Percentiles rank a stretch among this genome's conserved stretches.
phyloP scores from a whole-genome alignment of 1,139 yeast genomes.

The Fermentozyma sake region DNA sequence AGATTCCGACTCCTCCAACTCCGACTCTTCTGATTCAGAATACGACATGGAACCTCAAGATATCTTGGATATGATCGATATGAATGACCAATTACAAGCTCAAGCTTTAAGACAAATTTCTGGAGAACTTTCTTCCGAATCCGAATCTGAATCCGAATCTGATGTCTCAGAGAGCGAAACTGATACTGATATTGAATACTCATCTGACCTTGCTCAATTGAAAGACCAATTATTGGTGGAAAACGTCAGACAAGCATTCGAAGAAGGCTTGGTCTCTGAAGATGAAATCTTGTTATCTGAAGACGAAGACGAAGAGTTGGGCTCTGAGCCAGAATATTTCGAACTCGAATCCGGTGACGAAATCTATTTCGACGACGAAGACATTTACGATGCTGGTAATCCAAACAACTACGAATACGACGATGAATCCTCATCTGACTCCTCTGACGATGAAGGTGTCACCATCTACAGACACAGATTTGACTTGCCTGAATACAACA shows the following conservation, averaged over 20 bases:
- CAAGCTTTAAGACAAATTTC: constrained; percentile 20
- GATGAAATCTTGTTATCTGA: constrained; percentile 19
- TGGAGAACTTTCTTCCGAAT: constrained; percentile 9
- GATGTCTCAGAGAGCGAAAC: constrained; percentile 8
- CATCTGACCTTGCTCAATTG: constrained; percentile 30
- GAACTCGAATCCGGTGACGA: constrained; percentile 26
- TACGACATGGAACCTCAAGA: constrained; percentile 34
- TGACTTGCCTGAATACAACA: constrained; percentile 33
- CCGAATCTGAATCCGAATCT: constrained; percentile 8
- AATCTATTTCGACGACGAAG: constrained; percentile 13
- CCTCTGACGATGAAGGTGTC: constrained; percentile 38
- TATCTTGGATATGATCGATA: constrained; percentile 30
- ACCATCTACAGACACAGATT: constrained; percentile 42
- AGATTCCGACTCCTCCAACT: constrained; percentile 11
- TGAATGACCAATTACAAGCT: constrained; percentile 35
- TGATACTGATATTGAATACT: constrained; percentile 20
- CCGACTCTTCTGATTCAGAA: constrained; percentile 15
- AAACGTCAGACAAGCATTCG: constrained; percentile 37
- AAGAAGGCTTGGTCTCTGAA: constrained; percentile 31
- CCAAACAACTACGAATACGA: constrained; percentile 23
- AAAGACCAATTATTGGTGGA: constrained; percentile 35
- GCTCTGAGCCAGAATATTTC: constrained; percentile 30
- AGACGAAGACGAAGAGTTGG: constrained; percentile 25
- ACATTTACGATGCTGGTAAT: constrained; percentile 21
- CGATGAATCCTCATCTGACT: constrained; percentile 21